These are phyloP conservation scores for Butyriboletus appendiculatus DNA, from an alignment of 1,284 basidiomycete genomes.

Conservation along the genomic window DNA sequence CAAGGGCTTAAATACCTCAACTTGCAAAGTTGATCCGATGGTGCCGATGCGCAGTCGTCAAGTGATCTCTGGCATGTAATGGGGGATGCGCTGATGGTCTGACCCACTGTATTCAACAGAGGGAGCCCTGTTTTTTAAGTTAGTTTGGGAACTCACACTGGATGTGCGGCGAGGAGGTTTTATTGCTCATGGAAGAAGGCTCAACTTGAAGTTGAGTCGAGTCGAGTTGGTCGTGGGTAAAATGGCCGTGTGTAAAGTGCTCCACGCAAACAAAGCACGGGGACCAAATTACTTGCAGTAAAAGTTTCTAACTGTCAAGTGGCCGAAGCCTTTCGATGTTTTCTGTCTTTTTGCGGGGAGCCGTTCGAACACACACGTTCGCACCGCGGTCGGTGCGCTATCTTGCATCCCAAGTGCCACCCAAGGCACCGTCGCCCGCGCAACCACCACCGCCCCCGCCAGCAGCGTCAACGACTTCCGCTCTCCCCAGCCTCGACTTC, in stretches of 20 bases:
- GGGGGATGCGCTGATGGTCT: neutral
- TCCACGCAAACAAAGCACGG: neutral
- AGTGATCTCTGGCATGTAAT: neutral
- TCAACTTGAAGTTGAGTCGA: neutral
- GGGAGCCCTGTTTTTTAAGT: neutral
- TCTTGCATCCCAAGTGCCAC: constrained; percentile 27
- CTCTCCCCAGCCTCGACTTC: constrained; percentile 54
- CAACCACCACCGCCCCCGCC: constrained; percentile 10
- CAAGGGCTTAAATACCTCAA: neutral
- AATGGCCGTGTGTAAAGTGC: neutral
- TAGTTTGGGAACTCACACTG: neutral
- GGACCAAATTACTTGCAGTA: neutral
- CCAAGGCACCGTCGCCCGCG: constrained; percentile 5
- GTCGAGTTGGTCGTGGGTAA: neutral
- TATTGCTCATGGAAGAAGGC: neutral
- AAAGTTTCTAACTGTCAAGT: neutral
- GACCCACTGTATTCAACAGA: neutral
- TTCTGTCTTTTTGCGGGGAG: constrained; percentile 25
- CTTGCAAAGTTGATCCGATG: neutral
- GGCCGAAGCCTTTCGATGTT: constrained; percentile 20
- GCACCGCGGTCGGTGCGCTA: constrained; percentile 19
- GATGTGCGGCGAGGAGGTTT: neutral
- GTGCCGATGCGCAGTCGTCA: neutral
- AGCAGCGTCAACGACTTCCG: constrained; percentile 8
- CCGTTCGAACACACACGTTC: constrained; percentile 20